Percentiles rank a stretch among this genome's conserved stretches.
phyloP scores from a whole-genome alignment of 2,329 filamentous ascomycete genomes.

The Penicillium sp. region DNA sequence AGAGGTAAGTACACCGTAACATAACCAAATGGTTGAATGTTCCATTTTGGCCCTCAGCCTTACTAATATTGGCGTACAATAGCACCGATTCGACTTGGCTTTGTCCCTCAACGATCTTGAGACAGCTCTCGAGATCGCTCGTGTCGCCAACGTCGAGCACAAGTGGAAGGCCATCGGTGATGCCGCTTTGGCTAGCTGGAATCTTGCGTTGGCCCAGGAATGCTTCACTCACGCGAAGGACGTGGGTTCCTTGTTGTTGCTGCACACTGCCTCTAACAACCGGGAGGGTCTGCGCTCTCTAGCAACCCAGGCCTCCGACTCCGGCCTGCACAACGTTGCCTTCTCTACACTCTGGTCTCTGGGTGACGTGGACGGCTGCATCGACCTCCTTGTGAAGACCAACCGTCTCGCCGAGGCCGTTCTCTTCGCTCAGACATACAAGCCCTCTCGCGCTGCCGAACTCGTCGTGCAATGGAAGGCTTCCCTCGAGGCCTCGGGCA shows the following conservation, averaged over 20 bases:
- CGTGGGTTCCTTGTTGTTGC: slow-evolving; percentile 80
- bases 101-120: slow-evolving; percentile 80
- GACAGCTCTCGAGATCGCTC: slow-evolving; percentile 81
- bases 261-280: slow-evolving; percentile 85
- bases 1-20: slow-evolving; percentile 50
- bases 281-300: slow-evolving; percentile 71
- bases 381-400: slow-evolving; percentile 76
- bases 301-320: slow-evolving; percentile 71
- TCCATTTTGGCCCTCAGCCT: neutral
- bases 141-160: slow-evolving; percentile 83
- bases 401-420: slow-evolving; percentile 82
- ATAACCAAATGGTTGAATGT: neutral
- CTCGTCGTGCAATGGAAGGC: slow-evolving; percentile 81
- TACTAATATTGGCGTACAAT: neutral
- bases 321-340: slow-evolving; percentile 85
- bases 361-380: slow-evolving; percentile 78
- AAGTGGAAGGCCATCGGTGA: slow-evolving; percentile 99
- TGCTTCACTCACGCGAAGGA: slow-evolving; percentile 93
- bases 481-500: slow-evolving; percentile 78
- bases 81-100: slow-evolving; percentile 90
- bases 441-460: slow-evolving; percentile 71
- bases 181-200: slow-evolving; percentile 82
- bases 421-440: slow-evolving; percentile 93
- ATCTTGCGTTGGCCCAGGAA: slow-evolving; percentile 83
- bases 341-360: slow-evolving; percentile 90